Conservation (phyloP, 257 asterid genomes). For the Solanum ossicruentum region DNA sequence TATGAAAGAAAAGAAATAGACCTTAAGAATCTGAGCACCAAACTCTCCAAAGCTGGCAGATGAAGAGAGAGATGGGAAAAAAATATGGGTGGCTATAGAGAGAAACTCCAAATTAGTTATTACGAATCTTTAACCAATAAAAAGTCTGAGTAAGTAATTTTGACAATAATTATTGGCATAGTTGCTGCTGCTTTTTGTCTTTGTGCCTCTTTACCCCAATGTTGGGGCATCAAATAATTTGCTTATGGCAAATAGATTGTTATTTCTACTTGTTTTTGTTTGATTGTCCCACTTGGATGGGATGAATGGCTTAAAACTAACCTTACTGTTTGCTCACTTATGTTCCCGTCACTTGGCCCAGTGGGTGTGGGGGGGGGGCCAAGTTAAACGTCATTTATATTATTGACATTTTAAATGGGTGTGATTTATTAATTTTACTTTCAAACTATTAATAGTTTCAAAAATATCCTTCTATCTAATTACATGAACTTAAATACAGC, state of each 20-base stretch:
- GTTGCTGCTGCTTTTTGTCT: not conserved
- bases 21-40: not conserved
- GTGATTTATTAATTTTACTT: no score
- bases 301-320: not conserved
- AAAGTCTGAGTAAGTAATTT: not conserved
- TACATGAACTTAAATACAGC: no score
- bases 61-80: not conserved
- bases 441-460: fast-evolving
- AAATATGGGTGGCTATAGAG: not conserved
- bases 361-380: no score
- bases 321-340: not conserved
- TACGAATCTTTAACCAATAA: not conserved
- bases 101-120: not conserved
- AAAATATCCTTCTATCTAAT: no score
- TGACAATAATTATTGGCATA: not conserved
- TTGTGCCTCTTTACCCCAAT: not conserved
- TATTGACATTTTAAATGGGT: no score
- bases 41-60: not conserved
- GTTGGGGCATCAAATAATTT: not conserved
- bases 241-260: not conserved
- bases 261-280: not conserved
- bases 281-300: not conserved
- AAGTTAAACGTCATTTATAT: no score
- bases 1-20: not conserved
- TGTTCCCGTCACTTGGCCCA: no score